Evolutionary conservation across 139 green algal species (phyloP).

Genomic region (Marvania coccoides): DNA sequence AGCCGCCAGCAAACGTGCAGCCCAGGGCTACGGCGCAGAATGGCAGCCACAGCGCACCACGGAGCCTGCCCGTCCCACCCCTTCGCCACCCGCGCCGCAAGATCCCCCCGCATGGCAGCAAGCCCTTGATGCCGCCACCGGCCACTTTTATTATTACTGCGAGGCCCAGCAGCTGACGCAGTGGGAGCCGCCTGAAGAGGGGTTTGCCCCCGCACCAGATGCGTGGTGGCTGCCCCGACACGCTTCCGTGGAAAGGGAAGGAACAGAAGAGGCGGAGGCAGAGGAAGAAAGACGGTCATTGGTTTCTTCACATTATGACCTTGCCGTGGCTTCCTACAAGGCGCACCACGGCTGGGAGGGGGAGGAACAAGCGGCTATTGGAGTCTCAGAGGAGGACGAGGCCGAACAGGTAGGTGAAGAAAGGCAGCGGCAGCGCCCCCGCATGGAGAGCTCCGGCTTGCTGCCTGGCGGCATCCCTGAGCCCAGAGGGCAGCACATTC

Average conservation of each 20-base stretch:
- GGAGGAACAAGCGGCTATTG: neutral
- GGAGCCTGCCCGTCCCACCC: neutral
- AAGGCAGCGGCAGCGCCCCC: neutral
- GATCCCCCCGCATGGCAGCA: constrained; percentile 23
- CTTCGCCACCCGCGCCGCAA: neutral
- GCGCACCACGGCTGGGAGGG: neutral
- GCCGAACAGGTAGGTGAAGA: neutral
- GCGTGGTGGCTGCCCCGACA: neutral
- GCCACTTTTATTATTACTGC: constrained; percentile 25
- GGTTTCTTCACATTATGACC: constrained; percentile 1
- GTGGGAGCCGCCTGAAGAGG: constrained; percentile 27
- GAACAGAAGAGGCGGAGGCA: no score
- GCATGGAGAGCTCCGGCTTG: constrained; percentile 3
- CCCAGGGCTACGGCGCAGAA: no score
- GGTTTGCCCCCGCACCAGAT: constrained; percentile 4
- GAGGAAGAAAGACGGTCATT: no score
- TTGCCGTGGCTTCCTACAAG: neutral
- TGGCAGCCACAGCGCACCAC: neutral
- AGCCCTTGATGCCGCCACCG: constrained; percentile 11
- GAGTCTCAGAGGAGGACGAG: neutral
- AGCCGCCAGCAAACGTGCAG: neutral
- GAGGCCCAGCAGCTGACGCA: constrained; percentile 8
- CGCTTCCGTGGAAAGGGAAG: no score
- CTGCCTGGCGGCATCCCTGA: neutral
- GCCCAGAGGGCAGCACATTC: constrained; percentile 1